Base-by-base conservation (phyloP, 768 basidiomycete species). In the Trametes cubensis region DNA sequence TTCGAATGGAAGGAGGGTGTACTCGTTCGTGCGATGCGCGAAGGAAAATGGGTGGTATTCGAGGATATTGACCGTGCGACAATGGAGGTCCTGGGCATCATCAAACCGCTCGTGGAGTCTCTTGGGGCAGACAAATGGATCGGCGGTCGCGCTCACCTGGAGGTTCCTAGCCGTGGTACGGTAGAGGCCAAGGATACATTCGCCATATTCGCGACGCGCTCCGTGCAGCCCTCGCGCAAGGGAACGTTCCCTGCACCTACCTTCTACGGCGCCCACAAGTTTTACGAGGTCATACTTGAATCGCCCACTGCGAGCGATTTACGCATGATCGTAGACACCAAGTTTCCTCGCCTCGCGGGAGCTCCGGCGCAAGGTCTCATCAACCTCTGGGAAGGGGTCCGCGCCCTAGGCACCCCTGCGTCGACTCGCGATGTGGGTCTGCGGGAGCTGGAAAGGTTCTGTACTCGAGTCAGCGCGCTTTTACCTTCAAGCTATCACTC, bases 1-100 rank as follows among this genome's bases (percentile, higher is more conserved):
- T 99, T 99, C 68, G 93, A 96, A 67, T 99, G 95, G 92, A 92
- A 90, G 75, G 95, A 98, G 65, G 97, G 97, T 6, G 88, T 95
- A 0, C 80, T 99, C 39, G 87, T 95, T 11, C 89, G 91, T 41
- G 89, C 95, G 0, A 88, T 98, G 83, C 82, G 85, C 44, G 88
- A 92, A 69, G 97, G 97, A 2, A 85, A 86, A 71, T 98, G 95
- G 95, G 80, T 98, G 3, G 86, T 98, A 11, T 83, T 99, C 48
- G 88, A 97, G 71, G 94, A 98, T 70, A 85, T 98, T 44, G 97
- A 99, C 74, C 83, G 88, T 49, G 96, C 89, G 18, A 92, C 92
- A 65, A 87, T 80, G 62, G 97, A 99, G 70, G 89, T 98, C 3
- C 82, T 98, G 5, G 92, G 92, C 0, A 83, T 92, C 51, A 80